phyloP scores from a whole-genome alignment of 176 grass and related monocot species.

The Triticum monococcum region DNA sequence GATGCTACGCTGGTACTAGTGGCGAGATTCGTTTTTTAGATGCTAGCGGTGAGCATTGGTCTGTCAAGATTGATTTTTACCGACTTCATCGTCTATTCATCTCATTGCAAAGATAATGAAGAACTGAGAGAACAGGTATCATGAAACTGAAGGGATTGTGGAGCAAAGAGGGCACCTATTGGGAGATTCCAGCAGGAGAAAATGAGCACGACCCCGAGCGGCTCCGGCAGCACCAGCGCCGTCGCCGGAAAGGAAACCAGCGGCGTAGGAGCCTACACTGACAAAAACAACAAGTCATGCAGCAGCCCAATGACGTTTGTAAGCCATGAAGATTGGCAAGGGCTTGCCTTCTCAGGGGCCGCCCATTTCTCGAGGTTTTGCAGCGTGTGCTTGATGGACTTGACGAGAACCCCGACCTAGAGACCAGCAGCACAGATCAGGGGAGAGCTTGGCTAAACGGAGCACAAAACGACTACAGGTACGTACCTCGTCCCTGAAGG shows the following conservation, averaged over 20 bases:
- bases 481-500: constrained; percentile 64
- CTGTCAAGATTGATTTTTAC: no score
- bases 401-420: constrained; percentile 47
- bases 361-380: constrained; percentile 66
- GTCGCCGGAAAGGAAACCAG: constrained; percentile 59
- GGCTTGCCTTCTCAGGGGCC: constrained; percentile 52
- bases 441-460: neutral
- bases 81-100: no score
- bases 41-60: no score
- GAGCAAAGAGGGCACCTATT: constrained; percentile 41
- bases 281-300: neutral
- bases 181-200: constrained; percentile 87
- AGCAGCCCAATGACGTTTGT: neutral
- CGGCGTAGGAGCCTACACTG: constrained; percentile 45
- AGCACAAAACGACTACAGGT: neutral
- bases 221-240: constrained; percentile 60
- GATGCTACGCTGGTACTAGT: neutral
- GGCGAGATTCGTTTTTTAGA: no score
- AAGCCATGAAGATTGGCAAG: neutral
- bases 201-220: constrained; percentile 77
- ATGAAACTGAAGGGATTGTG: neutral
- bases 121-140: neutral
- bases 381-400: constrained; percentile 44
- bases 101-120: neutral
- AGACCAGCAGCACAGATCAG: neutral